A percentile compares a stretch with the other conserved stretches of the same genome.
Evolutionary conservation across 441 rosid genomes (phyloP).

Genomic region (Arabidopsis hybrid): DNA sequence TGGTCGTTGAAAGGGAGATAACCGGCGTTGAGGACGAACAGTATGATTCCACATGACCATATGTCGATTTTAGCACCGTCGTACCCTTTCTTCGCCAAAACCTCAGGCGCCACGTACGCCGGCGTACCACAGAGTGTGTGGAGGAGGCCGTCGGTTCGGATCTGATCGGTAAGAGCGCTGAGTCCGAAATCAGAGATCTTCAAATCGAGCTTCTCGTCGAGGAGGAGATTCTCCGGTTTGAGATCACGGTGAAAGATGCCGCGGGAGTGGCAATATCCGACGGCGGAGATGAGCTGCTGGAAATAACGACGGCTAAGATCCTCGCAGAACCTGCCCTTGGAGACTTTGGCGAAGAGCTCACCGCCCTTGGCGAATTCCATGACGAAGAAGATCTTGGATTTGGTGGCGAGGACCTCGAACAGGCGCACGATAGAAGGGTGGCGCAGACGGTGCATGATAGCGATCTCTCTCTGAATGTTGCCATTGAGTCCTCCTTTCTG

Average conservation of each 20-base stretch:
- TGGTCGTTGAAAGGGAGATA: conserved; percentile 71
- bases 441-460: conserved; percentile 67
- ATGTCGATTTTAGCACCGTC: conserved; percentile 70
- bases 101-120: conserved; percentile 79
- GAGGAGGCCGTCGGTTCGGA: conserved; percentile 81
- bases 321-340: conserved; percentile 67
- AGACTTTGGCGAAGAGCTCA: conserved; percentile 68
- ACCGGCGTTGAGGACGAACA: conserved; percentile 70
- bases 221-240: conserved; percentile 84
- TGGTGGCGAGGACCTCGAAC: conserved; percentile 67
- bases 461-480: conserved; percentile 59
- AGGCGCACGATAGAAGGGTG: conserved; percentile 61
- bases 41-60: conserved; percentile 72
- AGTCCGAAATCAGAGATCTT: conserved; percentile 92
- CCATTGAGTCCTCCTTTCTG: conserved; percentile 50
- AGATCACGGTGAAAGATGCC: conserved; percentile 79
- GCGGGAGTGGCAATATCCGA: conserved; percentile 65
- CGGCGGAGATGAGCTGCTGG: conserved; percentile 73
- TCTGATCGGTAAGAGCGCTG: conserved; percentile 79
- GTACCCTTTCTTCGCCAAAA: conserved; percentile 73
- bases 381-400: conserved; percentile 66
- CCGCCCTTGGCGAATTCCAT: conserved; percentile 80
- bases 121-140: conserved; percentile 95
- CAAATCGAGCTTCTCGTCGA: conserved; percentile 79
- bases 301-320: conserved; percentile 74